Evolutionary conservation across 257 asterid genomes (phyloP).

Genomic region (Lavandula angustifolia): DNA sequence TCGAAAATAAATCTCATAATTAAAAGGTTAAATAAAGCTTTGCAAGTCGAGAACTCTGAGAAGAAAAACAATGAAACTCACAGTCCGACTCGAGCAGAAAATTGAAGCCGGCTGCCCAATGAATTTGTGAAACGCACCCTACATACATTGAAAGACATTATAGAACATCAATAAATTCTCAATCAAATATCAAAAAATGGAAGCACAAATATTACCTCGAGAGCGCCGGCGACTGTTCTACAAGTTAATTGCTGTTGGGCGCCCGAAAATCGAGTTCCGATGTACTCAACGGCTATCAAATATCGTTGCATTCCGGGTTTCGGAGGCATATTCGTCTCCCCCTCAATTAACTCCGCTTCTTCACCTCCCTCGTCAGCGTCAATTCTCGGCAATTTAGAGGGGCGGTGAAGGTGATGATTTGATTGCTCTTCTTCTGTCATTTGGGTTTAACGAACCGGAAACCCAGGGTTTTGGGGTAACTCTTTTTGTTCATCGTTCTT

Average conservation of each 20-base stretch:
- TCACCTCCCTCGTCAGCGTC: slow-evolving; percentile 42
- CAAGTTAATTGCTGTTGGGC: slow-evolving; percentile 74
- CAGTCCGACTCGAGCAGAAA: slow-evolving; percentile 92
- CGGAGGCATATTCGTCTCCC: slow-evolving; percentile 44
- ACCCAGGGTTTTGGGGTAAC: slow-evolving; percentile 22
- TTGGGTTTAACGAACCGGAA: neutral
- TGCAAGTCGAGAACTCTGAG: neutral
- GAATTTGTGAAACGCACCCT: slow-evolving; percentile 81
- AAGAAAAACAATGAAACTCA: slow-evolving; percentile 38
- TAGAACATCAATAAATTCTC: neutral
- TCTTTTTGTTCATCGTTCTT: neutral
- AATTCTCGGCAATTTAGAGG: slow-evolving; percentile 46
- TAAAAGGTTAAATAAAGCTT: neutral
- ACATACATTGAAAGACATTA: neutral
- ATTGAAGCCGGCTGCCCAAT: slow-evolving; percentile 81
- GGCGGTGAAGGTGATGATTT: slow-evolving; percentile 50
- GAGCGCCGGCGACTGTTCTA: slow-evolving; percentile 87
- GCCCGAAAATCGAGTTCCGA: slow-evolving; percentile 84
- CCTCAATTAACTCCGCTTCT: slow-evolving; percentile 37
- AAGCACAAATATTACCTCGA: slow-evolving; percentile 44
- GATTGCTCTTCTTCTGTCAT: slow-evolving; percentile 48
- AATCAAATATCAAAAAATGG: neutral
- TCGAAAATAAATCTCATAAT: neutral
- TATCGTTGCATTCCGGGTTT: slow-evolving; percentile 65
- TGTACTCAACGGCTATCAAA: slow-evolving; percentile 79